Conservation (phyloP, 2,329 filamentous ascomycete species). For the Dothideomycetidae sp. region DNA sequence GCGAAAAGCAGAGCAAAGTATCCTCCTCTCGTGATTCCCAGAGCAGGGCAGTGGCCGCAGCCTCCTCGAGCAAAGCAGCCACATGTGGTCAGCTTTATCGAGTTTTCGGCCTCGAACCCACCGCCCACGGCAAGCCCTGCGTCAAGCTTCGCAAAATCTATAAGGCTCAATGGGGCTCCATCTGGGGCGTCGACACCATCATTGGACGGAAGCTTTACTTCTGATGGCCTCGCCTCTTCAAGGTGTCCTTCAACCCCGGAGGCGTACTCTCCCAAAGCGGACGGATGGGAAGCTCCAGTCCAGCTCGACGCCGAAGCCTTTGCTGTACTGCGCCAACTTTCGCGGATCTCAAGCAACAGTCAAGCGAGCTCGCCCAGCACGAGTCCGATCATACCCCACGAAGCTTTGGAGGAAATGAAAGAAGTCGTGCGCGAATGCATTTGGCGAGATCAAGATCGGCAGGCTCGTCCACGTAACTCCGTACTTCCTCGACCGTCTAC, state of each 20-base stretch:
- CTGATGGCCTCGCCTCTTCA: constrained; percentile 70
- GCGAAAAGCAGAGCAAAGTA: constrained; percentile 30
- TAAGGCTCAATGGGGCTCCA: too few relatives aligned
- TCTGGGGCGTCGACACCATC: constrained; percentile 71
- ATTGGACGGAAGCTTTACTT: constrained; percentile 74
- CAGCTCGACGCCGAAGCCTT: constrained; percentile 65
- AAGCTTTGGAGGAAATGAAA: constrained; percentile 41
- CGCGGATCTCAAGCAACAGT: constrained; percentile 30
- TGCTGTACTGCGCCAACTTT: constrained; percentile 63
- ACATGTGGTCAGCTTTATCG: too few relatives aligned
- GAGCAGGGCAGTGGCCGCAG: constrained; percentile 41
- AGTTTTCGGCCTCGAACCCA: too few relatives aligned
- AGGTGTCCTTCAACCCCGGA: constrained; percentile 79
- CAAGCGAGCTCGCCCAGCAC: constrained; percentile 5
- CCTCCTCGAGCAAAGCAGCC: constrained; percentile 39
- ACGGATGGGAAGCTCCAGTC: constrained; percentile 46
- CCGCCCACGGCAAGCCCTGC: too few relatives aligned
- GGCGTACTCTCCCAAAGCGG: constrained; percentile 41
- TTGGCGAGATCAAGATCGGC: constrained; percentile 3
- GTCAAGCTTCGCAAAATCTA: constrained; percentile 44
- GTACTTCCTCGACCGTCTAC: not conserved
- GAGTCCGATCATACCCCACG: constrained; percentile 30
- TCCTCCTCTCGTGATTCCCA: constrained; percentile 45
- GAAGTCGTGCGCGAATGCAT: constrained; percentile 36
- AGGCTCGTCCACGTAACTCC: constrained; percentile 5